These are phyloP conservation scores for Boletus rubescentipes DNA, from an alignment of 768 basidiomycete genomes.

Conservation along the genomic window DNA sequence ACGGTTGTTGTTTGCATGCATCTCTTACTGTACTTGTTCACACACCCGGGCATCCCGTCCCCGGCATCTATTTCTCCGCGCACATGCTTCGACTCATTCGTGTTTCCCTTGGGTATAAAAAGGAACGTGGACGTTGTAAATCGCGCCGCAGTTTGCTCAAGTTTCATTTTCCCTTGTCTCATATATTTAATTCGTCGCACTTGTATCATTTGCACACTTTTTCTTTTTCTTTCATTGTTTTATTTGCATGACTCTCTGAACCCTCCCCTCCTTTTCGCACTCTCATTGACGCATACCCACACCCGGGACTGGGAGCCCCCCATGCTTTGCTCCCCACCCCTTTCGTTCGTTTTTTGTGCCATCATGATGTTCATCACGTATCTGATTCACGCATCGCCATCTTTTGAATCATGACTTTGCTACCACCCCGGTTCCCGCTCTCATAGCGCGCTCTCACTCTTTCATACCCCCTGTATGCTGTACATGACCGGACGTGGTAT, in stretches of 20 bases:
- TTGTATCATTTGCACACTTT: slow-evolving; percentile 23
- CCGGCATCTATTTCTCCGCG: not conserved
- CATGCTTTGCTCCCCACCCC: too few species aligned
- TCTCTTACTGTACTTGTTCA: slow-evolving; percentile 18
- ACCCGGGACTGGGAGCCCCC: too few species aligned
- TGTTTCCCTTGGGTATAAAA: slow-evolving; percentile 4
- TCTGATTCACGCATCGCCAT: too few species aligned
- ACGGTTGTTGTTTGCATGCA: slow-evolving; percentile 20
- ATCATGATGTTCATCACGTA: too few species aligned
- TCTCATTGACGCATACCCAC: too few species aligned
- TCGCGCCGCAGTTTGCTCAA: not conserved
- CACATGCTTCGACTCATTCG: slow-evolving; percentile 12
- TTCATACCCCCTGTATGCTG: not conserved
- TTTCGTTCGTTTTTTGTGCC: too few species aligned
- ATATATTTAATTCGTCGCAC: slow-evolving; percentile 31
- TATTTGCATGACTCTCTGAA: too few species aligned
- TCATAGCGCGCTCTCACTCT: too few species aligned
- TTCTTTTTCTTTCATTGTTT: too few species aligned
- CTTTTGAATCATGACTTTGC: too few species aligned
- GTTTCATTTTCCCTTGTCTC: slow-evolving; percentile 9
- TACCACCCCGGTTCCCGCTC: too few species aligned
- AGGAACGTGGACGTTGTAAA: slow-evolving; percentile 17
- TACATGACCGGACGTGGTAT: not conserved
- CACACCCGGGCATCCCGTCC: not conserved
- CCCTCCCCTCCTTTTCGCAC: too few species aligned